A percentile compares a stretch with the other conserved stretches of the same genome.
phyloP scores from a whole-genome alignment of 176 grass and related monocot species.

The Poa pratensis region DNA sequence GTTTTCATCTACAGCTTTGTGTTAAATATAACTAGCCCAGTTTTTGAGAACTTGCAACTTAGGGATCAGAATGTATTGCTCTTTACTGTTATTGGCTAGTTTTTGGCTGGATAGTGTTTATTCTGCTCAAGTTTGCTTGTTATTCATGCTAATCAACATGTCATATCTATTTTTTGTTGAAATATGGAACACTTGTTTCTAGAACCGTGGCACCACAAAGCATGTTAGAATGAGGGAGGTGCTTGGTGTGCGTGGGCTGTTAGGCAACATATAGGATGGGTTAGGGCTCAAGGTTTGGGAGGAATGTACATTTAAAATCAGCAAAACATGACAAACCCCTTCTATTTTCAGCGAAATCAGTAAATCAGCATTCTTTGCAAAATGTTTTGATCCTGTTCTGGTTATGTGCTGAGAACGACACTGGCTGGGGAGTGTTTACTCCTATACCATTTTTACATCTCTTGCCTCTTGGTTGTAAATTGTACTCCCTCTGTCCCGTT shows the following conservation, averaged over 20 bases:
- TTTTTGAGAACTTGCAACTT: constrained; percentile 1
- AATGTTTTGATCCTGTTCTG: background rate
- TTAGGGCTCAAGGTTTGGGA: background rate
- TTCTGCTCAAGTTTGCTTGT: constrained; percentile 10
- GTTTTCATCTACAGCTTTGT: background rate
- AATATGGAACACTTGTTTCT: background rate
- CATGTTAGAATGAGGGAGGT: background rate
- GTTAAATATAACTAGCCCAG: constrained; percentile 5
- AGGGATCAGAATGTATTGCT: background rate
- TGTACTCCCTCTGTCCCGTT: background rate
- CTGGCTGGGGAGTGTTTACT: background rate
- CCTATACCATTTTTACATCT: background rate
- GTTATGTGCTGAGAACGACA: background rate
- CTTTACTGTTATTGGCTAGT: background rate
- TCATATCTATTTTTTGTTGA: background rate
- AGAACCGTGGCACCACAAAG: constrained; percentile 11
- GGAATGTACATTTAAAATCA: background rate
- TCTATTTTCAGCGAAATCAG: background rate
- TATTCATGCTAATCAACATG: background rate
- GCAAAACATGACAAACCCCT: background rate
- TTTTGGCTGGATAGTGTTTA: constrained; percentile 28
- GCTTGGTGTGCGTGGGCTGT: background rate
- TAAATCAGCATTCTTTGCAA: background rate
- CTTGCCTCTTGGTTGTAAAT: constrained; percentile 17
- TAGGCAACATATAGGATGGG: background rate